Base-by-base conservation (phyloP, 2,329 filamentous ascomycete species). In the Rutstroemia sydowiana region DNA sequence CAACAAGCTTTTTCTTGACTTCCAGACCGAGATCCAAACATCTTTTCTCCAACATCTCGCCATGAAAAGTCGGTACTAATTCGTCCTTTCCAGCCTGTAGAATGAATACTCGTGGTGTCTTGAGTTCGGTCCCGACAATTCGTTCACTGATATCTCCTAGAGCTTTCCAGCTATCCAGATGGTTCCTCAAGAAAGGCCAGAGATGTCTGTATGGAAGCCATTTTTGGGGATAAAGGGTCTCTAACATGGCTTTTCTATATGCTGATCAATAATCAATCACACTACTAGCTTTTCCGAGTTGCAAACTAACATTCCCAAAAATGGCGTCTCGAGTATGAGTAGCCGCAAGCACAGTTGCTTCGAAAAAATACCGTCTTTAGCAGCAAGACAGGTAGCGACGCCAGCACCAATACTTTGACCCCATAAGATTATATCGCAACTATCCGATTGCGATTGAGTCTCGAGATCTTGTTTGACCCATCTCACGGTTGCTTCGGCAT, bases 141-240 rank as follows among this genome's bases (percentile, higher is more conserved):
- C 43, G 59, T 32, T 65, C 56, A 8, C 69, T 66, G 31, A 82
- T 72, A 26, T 64, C 48, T 3, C 66, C 70, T 28, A 82, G 57
- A 55, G 81, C 81, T 48, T 68, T 63, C 69, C 68, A 75, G 57
- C 72, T 80, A 57, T 82, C 75, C 32, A 82, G 68, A 37, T 79
- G 76, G 54, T 77, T 90, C 58, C 85, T 75, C 10, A 91, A 72
- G 62, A 91, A 90, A 0, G 84, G 84, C 73, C 81, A 81, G 0
- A 92, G 73, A 63, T 91, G 82, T 43, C 78, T 77, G 65, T 92
- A 92, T 0, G 87, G 87, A 6, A 91, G 71, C 85, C 87, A 91
- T 59, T 79, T 86, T 60, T 90, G 85, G 1, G 87, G 87, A 62
- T 91, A 92, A 2, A 92, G 67, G 1, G 79, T 81, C 39, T 78